Conservation (phyloP, 2,329 filamentous ascomycete species). For the Paraphaeosphaeria sporulosa region DNA sequence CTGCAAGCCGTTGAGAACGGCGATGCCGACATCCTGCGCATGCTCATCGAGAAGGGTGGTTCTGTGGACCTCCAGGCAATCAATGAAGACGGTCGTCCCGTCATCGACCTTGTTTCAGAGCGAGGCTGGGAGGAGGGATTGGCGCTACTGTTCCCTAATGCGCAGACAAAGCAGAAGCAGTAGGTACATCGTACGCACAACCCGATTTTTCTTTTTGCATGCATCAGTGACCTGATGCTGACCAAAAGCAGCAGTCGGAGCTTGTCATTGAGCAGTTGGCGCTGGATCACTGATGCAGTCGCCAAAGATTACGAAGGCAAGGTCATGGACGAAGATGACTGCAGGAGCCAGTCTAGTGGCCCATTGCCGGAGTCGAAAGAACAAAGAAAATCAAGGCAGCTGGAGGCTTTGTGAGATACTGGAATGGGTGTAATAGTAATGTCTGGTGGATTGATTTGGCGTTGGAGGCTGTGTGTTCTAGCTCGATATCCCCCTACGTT, state of each 20-base stretch:
- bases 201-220: not conserved
- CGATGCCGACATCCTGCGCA: slow-evolving; percentile 41
- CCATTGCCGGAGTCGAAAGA: slow-evolving; percentile 10
- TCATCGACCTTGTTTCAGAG: slow-evolving; percentile 45
- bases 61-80: slow-evolving; percentile 39
- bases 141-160: slow-evolving; percentile 39
- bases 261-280: slow-evolving; percentile 15
- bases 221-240: not conserved
- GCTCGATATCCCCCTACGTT: slow-evolving; percentile 10
- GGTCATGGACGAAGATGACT: slow-evolving; percentile 3
- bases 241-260: slow-evolving; percentile 12
- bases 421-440: not conserved
- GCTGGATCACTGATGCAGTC: slow-evolving; percentile 18
- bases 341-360: slow-evolving; percentile 12
- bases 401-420: not conserved
- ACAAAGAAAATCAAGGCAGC: not conserved
- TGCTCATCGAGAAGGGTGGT: slow-evolving; percentile 45
- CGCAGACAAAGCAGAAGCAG: slow-evolving; percentile 16
- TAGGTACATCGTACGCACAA: slow-evolving; percentile 19
- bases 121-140: slow-evolving; percentile 48
- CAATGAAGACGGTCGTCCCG: slow-evolving; percentile 38
- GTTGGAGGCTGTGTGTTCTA: slow-evolving; percentile 4
- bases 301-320: slow-evolving; percentile 9
- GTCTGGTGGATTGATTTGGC: not conserved
- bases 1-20: slow-evolving; percentile 48